Base-by-base conservation (phyloP, 2,329 filamentous ascomycete species). In the Ophiostoma novo-ulmi region DNA sequence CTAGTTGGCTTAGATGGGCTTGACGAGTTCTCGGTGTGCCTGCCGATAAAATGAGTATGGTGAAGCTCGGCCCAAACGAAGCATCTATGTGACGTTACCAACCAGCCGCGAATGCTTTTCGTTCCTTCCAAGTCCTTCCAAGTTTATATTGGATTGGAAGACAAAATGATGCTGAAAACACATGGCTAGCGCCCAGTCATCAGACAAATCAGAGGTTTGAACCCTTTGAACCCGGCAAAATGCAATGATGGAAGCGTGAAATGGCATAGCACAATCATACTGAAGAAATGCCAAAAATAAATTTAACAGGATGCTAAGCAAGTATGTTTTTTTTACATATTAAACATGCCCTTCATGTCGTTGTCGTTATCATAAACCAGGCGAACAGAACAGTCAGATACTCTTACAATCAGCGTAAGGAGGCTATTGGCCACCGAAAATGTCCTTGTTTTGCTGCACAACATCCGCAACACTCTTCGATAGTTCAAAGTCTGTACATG, bases 381-480 rank as follows among this genome's bases (percentile, higher is more conserved):
- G 10, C 31, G 31, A 61, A 38, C 35, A 64, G 31, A 20, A 38
- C 31, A 35, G 35, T 20, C 61, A 38, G 13, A 4, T 55, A 55
- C 13, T 17, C 17, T 8, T 13, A 13, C 38, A 39, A 13, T 39
- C 8, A 39, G 38, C 8, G 38, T 31, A 48, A 20, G 20, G 17
- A n/a, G 20, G 22, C 22, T 67, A 67, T 35, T 67, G 39, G n/a
- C 71, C 68, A 64, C 67, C 71, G 39, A 72, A 72, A 14, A 72
- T 52, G 36, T 38, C 69, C 67, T 70, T 71, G 70, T 74, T 31
- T 39, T 73, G 68, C 35, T 74, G 74, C 48, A 71, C 58, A 3
- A 74, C 67, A 58, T 75, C 73, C 1, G 73, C 74, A 0, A 76
- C 73, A 39, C 71, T 72, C 20, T 73, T 70, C 8, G 68, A 71